phyloP scores from a whole-genome alignment of 2,329 filamentous ascomycete species.

The Ascosphaera aggregata region DNA sequence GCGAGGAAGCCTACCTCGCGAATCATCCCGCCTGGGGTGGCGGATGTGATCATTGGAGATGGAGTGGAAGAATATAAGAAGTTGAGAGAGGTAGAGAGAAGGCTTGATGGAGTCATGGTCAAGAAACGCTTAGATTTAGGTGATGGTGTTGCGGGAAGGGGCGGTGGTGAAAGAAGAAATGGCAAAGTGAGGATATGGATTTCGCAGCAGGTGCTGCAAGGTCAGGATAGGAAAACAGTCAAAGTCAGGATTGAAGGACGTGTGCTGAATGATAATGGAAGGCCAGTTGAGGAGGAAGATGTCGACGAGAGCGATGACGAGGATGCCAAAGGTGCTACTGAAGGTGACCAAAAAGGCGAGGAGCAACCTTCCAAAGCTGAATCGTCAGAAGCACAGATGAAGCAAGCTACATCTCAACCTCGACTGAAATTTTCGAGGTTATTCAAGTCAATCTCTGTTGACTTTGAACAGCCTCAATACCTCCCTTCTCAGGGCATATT shows the following conservation, averaged over 20 bases:
- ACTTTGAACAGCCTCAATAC: no score
- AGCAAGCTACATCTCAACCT: slow-evolving; percentile 28
- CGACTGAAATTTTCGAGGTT: slow-evolving; percentile 9
- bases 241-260: slow-evolving; percentile 21
- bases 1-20: slow-evolving; percentile 85
- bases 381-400: slow-evolving; percentile 32
- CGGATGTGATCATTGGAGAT: slow-evolving; percentile 60
- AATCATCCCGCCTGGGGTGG: slow-evolving; percentile 76
- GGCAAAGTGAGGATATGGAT: slow-evolving; percentile 70
- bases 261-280: no score
- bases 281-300: slow-evolving; percentile 89
- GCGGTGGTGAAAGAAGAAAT: no score
- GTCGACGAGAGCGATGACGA: slow-evolving; percentile 50
- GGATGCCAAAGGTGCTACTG: slow-evolving; percentile 26
- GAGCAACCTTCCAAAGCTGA: slow-evolving; percentile 14
- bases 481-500: no score
- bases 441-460: slow-evolving; percentile 7
- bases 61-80: slow-evolving; percentile 61
- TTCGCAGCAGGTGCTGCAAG: slow-evolving; percentile 46
- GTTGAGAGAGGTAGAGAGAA: slow-evolving; percentile 66
- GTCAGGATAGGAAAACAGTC: slow-evolving; percentile 61
- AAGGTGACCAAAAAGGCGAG: slow-evolving; percentile 23
- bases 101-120: slow-evolving; percentile 78
- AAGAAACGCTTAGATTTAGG: slow-evolving; percentile 81
- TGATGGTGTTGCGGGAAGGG: slow-evolving; percentile 55